Conservation (phyloP, 164 flowering plant genomes). For the Liriodendron chinense region DNA sequence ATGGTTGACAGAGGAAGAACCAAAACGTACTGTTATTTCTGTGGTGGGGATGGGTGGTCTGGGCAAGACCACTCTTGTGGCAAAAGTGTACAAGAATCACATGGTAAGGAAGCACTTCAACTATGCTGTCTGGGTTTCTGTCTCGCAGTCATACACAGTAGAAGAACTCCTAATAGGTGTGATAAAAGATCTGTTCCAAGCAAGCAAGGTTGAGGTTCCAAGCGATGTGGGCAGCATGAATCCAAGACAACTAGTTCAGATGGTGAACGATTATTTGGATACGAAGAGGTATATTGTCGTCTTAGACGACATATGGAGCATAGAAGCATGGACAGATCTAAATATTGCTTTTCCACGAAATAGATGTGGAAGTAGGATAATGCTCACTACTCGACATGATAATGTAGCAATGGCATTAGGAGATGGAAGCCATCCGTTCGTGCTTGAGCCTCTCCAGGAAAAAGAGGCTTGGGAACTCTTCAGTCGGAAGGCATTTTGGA, state of each 20-base stretch:
- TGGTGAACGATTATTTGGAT: not conserved
- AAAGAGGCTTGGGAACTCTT: constrained; percentile 8
- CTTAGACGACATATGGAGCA: constrained; percentile 45
- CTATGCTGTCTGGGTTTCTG: constrained; percentile 33
- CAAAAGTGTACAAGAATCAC: constrained; percentile 23
- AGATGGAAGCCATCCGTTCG: not conserved
- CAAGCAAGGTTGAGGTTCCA: not conserved
- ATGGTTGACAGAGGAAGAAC: constrained; percentile 33
- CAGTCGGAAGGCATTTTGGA: constrained; percentile 7
- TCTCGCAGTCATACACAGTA: constrained; percentile 18
- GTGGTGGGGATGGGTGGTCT: constrained; percentile 62
- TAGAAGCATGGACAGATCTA: not conserved
- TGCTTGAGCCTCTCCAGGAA: not conserved
- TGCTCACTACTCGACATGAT: constrained; percentile 35
- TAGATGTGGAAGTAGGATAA: constrained; percentile 25
- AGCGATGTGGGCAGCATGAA: not conserved
- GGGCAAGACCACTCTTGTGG: constrained; percentile 52
- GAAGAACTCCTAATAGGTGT: not conserved
- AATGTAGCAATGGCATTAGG: constrained; percentile 34
- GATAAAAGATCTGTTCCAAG: not conserved
- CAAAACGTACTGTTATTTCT: constrained; percentile 29
- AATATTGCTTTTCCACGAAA: not conserved
- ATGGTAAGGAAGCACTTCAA: constrained; percentile 21
- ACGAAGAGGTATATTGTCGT: constrained; percentile 28
- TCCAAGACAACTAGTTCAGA: not conserved